These are phyloP conservation scores for Phytopythium cucurbitacearum DNA, from an alignment of 352 stramenopile genomes.

Conservation along the genomic window DNA sequence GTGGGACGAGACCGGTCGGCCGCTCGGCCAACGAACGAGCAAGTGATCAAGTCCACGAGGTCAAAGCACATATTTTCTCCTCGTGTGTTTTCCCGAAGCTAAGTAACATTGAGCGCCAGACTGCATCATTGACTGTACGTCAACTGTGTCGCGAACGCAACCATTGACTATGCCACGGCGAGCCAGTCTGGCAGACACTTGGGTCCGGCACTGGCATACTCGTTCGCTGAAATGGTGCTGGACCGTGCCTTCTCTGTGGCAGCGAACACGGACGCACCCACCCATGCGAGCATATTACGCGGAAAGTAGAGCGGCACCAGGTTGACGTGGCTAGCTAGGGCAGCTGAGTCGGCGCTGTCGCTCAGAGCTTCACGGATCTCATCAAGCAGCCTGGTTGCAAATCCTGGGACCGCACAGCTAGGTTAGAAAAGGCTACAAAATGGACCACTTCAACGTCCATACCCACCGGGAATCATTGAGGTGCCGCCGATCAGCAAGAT, in stretches of 20 bases:
- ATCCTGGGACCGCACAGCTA: constrained; percentile 19
- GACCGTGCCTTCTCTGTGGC: constrained; percentile 44
- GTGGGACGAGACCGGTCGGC: constrained; percentile 72
- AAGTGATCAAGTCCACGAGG: constrained; percentile 22
- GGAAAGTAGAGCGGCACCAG: constrained; percentile 60
- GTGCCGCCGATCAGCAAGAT: constrained; percentile 70
- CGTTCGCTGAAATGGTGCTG: constrained; percentile 40
- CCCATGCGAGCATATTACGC: constrained; percentile 67
- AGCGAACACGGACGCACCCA: constrained; percentile 75
- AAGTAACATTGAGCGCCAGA: background rate
- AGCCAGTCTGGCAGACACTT: constrained; percentile 56
- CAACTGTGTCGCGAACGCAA: background rate
- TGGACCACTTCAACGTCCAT: background rate
- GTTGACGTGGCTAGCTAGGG: constrained; percentile 25
- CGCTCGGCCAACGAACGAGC: constrained; percentile 51
- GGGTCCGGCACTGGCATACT: constrained; percentile 40
- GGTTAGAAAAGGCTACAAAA: constrained; percentile 2
- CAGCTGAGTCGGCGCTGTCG: constrained; percentile 30
- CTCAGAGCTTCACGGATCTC: constrained; percentile 36
- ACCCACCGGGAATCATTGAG: constrained; percentile 70
- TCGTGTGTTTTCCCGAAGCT: constrained; percentile 6
- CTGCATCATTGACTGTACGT: constrained; percentile 6
- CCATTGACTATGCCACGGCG: constrained; percentile 30
- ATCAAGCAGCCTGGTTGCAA: constrained; percentile 40
- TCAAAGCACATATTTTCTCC: background rate